Evolutionary conservation across 2,329 filamentous ascomycete genomes (phyloP).

Genomic region (Fusarium beomiforme): DNA sequence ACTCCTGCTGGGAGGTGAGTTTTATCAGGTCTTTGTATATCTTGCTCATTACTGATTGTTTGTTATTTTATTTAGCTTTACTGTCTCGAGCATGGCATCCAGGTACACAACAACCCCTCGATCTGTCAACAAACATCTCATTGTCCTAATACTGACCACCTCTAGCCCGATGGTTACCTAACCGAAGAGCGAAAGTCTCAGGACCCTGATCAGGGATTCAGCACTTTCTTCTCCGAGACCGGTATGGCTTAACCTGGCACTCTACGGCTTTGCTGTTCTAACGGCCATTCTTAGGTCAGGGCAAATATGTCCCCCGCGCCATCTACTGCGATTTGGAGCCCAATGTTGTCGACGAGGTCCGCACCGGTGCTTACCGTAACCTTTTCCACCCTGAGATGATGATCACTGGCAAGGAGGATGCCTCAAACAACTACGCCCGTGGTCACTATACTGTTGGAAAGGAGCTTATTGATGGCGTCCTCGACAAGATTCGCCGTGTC

Average conservation of each 20-base stretch:
- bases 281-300: conserved; percentile 73
- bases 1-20: conserved; percentile 99
- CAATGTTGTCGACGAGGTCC: conserved; percentile 99
- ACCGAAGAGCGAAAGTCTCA: conserved; percentile 96
- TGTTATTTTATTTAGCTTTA: conserved; percentile 87
- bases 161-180: conserved; percentile 95
- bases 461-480: conserved; percentile 97
- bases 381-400: conserved; percentile 99
- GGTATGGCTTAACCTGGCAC: conserved; percentile 65
- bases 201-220: conserved; percentile 96
- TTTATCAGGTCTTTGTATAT: conserved; percentile 41
- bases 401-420: conserved; percentile 99
- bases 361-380: conserved; percentile 93
- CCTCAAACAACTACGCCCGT: conserved; percentile 99
- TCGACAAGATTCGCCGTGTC: conserved; percentile 97
- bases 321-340: conserved; percentile 99
- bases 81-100: conserved; percentile 99
- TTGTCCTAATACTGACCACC: conserved; percentile 23
- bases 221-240: conserved; percentile 99
- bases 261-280: conserved; percentile 18
- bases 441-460: conserved; percentile 99
- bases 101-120: conserved; percentile 69
- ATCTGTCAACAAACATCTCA: conserved; percentile 35
- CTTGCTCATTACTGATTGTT: conserved; percentile 27
- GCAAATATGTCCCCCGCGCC: conserved; percentile 98